These are phyloP conservation scores for Brassica napus DNA, from an alignment of 345 rosid genomes.

Conservation along the genomic window DNA sequence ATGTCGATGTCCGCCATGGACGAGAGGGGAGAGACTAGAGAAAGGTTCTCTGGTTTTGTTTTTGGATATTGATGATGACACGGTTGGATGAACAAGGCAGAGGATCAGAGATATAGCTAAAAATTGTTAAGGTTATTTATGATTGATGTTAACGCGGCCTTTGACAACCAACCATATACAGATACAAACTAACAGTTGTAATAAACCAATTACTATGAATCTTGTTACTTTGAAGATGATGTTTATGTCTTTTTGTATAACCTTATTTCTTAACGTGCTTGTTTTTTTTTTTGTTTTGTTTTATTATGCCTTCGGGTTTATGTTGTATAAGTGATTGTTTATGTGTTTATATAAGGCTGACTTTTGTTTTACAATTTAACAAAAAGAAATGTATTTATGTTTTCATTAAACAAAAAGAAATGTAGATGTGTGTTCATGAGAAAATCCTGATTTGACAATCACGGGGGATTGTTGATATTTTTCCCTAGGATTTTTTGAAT, in stretches of 20 bases:
- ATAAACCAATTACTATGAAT: background rate
- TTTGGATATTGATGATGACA: background rate
- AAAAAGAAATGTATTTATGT: background rate
- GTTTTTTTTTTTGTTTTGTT: too few relatives aligned
- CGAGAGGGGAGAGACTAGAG: background rate
- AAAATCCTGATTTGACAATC: background rate
- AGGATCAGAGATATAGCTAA: background rate
- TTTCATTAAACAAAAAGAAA: background rate
- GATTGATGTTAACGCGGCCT: background rate
- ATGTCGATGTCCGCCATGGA: conserved; percentile 39
- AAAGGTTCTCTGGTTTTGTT: background rate
- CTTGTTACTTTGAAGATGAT: background rate
- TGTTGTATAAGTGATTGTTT: background rate
- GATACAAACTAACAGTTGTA: background rate
- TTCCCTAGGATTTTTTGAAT: too few relatives aligned
- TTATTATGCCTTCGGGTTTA: background rate
- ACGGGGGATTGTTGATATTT: background rate
- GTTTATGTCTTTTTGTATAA: background rate
- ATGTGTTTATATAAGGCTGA: too few relatives aligned
- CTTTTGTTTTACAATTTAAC: too few relatives aligned
- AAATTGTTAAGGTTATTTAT: background rate
- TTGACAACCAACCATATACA: background rate
- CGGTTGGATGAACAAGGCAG: background rate
- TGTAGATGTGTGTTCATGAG: background rate
- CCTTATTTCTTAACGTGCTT: background rate